These are phyloP conservation scores for Yarrowia keelungensis DNA, from an alignment of 805 yeast species.

Conservation along the genomic window DNA sequence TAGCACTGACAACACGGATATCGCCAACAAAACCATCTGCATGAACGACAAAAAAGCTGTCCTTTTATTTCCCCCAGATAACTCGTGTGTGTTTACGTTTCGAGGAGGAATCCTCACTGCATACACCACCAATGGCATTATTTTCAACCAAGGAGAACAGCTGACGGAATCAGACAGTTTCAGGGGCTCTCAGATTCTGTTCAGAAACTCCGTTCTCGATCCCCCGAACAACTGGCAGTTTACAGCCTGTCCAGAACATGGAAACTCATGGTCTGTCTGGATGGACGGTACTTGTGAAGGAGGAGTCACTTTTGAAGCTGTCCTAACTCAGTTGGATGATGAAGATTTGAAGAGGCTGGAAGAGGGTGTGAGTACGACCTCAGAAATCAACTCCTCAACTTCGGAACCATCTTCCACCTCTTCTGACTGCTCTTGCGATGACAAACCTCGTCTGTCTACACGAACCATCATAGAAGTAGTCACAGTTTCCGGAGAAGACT, in stretches of 20 bases:
- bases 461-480: neutral
- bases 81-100: constrained; percentile 12
- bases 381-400: neutral
- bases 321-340: neutral
- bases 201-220: neutral
- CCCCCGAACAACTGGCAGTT: constrained; percentile 12
- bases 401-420: neutral
- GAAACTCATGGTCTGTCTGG: neutral
- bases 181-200: constrained; percentile 10
- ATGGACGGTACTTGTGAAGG: neutral
- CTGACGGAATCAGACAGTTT: neutral
- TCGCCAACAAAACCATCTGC: constrained; percentile 15
- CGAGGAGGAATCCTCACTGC: constrained; percentile 13
- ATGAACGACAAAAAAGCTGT: neutral
- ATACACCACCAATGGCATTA: neutral
- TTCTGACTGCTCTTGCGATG: neutral
- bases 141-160: constrained; percentile 4
- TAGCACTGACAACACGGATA: neutral
- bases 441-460: neutral
- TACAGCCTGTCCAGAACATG: neutral
- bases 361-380: neutral
- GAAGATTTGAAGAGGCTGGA: neutral
- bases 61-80: neutral
- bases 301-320: neutral
- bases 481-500: neutral